Conservation (phyloP, 139 green algal species). For the Choricystis sp. region DNA sequence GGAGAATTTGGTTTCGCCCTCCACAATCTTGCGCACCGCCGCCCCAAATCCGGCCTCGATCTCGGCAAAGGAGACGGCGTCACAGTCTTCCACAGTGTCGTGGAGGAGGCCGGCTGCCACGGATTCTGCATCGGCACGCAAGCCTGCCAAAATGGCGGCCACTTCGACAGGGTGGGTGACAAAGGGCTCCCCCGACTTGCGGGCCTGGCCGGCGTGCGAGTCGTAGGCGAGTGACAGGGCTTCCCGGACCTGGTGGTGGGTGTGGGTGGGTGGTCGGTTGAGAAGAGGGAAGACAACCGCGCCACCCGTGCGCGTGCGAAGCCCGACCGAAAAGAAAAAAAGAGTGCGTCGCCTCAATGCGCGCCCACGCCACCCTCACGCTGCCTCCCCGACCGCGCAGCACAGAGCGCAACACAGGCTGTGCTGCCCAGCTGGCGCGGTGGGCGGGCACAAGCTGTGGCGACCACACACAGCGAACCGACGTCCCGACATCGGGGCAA, state of each 20-base stretch:
- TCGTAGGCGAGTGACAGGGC: slow-evolving; percentile 48
- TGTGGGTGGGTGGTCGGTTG: background rate
- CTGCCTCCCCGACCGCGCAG: too few species aligned
- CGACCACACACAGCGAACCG: too few species aligned
- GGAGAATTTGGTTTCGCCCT: slow-evolving; percentile 77
- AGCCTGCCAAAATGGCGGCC: slow-evolving; percentile 53
- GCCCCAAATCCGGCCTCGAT: slow-evolving; percentile 56
- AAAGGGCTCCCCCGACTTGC: slow-evolving; percentile 75
- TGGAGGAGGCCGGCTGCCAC: slow-evolving; percentile 67
- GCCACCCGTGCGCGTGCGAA: too few species aligned
- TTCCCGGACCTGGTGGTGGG: slow-evolving; percentile 16
- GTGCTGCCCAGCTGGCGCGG: too few species aligned
- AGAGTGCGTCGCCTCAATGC: too few species aligned
- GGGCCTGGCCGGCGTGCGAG: slow-evolving; percentile 53
- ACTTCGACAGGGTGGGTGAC: slow-evolving; percentile 86
- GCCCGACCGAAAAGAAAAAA: too few species aligned
- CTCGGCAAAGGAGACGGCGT: slow-evolving; percentile 53
- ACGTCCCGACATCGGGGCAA: too few species aligned
- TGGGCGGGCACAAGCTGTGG: background rate
- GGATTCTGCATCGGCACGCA: slow-evolving; percentile 52
- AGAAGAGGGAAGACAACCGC: too few species aligned
- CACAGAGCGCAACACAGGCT: too few species aligned
- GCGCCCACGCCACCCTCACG: too few species aligned
- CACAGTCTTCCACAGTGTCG: slow-evolving; percentile 78
- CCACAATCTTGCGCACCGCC: slow-evolving; percentile 61